Evolutionary conservation across 208 protist genomes (phyloP).

Genomic region (Tetramitus jugosus): DNA sequence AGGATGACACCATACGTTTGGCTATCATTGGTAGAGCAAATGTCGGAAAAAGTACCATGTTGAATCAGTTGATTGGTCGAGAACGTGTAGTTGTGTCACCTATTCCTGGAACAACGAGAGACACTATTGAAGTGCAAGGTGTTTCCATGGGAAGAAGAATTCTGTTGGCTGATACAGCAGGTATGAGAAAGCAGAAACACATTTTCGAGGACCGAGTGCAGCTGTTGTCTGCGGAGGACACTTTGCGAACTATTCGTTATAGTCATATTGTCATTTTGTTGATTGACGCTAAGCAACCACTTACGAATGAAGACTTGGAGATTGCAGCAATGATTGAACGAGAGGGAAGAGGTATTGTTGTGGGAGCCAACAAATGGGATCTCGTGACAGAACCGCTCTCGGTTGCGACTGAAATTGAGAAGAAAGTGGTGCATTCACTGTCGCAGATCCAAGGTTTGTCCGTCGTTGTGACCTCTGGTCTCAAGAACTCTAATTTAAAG

Average conservation of each 20-base stretch:
- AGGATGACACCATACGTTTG: neutral
- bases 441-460: slow-evolving; percentile 14
- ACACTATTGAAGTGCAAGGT: slow-evolving; percentile 71
- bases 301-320: slow-evolving; percentile 68
- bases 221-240: slow-evolving; percentile 25
- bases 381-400: slow-evolving; percentile 67
- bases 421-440: slow-evolving; percentile 62
- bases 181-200: slow-evolving; percentile 61
- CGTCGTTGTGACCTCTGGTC: neutral
- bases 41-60: slow-evolving; percentile 35
- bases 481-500: neutral
- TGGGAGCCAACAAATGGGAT: slow-evolving; percentile 83
- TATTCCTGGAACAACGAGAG: slow-evolving; percentile 73
- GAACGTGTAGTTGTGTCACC: slow-evolving; percentile 66
- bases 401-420: slow-evolving; percentile 76
- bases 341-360: slow-evolving; percentile 68
- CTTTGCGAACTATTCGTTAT: slow-evolving; percentile 49
- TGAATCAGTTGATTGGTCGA: slow-evolving; percentile 77
- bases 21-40: slow-evolving; percentile 35
- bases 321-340: slow-evolving; percentile 64
- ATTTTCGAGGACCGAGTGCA: slow-evolving; percentile 57
- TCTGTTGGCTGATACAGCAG: slow-evolving; percentile 70
- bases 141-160: slow-evolving; percentile 49
- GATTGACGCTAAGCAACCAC: slow-evolving; percentile 54
- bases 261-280: slow-evolving; percentile 72